A percentile compares a stretch with the other conserved stretches of the same genome.
phyloP scores from a whole-genome alignment of 129 eudicot genomes.

The Artemisia tridentata region DNA sequence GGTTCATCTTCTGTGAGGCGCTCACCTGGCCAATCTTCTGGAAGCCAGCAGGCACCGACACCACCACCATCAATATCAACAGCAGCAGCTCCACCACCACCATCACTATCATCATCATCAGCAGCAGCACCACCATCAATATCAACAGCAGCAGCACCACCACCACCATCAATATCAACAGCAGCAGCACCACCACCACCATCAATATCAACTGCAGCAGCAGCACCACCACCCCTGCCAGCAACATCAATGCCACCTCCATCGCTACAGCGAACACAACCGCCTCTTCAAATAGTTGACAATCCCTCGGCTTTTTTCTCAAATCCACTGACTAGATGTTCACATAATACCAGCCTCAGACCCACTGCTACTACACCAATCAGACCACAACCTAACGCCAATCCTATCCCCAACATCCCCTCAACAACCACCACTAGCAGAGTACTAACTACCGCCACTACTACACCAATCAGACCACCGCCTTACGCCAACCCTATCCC shows the following conservation, averaged over 20 bases:
- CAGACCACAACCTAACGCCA: slow-evolving; percentile 23
- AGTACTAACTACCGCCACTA: neutral
- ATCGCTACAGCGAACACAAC: slow-evolving; percentile 8
- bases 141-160: too few species aligned
- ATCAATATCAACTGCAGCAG: neutral
- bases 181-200: neutral
- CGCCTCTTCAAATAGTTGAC: slow-evolving; percentile 49
- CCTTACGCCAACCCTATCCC: neutral
- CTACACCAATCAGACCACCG: slow-evolving; percentile 16
- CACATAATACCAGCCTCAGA: slow-evolving; percentile 10
- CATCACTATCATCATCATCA: neutral
- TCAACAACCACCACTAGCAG: neutral
- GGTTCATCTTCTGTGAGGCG: slow-evolving; percentile 10
- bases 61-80: neutral
- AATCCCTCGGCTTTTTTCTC: slow-evolving; percentile 53
- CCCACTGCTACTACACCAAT: neutral
- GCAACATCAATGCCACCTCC: neutral
- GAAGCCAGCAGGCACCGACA: slow-evolving; percentile 29
- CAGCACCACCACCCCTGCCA: neutral
- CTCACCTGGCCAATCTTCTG: slow-evolving; percentile 34
- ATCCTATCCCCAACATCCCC: too few species aligned
- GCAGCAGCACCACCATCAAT: too few species aligned
- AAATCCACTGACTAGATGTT: slow-evolving; percentile 25
- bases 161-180: too few species aligned
- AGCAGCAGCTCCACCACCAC: neutral